Evolutionary conservation across 139 green algal genomes (phyloP).

Genomic region (Pleodorina starrii): DNA sequence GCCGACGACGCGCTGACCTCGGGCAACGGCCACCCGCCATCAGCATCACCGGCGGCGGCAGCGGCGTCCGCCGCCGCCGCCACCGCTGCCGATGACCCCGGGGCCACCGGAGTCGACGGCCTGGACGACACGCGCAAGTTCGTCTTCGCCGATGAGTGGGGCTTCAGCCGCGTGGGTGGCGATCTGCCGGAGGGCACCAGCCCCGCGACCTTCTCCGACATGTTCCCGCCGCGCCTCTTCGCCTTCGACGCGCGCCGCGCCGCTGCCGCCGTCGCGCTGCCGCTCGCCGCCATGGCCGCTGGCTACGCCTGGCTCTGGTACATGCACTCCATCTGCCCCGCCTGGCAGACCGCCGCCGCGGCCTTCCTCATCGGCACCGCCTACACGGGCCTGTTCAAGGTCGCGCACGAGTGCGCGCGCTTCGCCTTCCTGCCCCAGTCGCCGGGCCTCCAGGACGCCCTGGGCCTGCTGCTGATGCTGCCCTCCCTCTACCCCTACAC

Average conservation of each 20-base stretch:
- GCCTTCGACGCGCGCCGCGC: not conserved
- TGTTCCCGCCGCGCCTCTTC: conserved; percentile 25
- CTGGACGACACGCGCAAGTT: conserved; percentile 41
- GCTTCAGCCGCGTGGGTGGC: conserved; percentile 48
- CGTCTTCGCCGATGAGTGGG: conserved; percentile 58
- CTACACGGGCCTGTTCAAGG: conserved; percentile 70
- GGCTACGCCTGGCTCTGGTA: conserved; percentile 67
- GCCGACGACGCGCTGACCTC: not conserved
- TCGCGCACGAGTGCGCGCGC: conserved; percentile 65
- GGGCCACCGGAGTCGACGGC: conserved; percentile 24
- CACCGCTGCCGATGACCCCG: not conserved
- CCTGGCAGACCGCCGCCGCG: conserved; percentile 61
- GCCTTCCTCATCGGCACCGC: conserved; percentile 65
- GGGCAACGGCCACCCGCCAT: not conserved
- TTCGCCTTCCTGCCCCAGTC: conserved; percentile 52
- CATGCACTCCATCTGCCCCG: conserved; percentile 63
- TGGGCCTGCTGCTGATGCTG: conserved; percentile 67
- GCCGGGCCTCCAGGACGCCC: conserved; percentile 34
- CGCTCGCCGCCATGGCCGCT: conserved; percentile 54
- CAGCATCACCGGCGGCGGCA: not conserved
- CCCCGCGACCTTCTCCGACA: not conserved
- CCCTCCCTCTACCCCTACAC: conserved; percentile 61
- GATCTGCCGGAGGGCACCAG: conserved; percentile 45
- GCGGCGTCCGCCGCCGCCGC: not conserved
- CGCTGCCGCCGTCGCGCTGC: conserved; percentile 21